Evolutionary conservation across 2,329 filamentous ascomycete species (phyloP).

Genomic region (Epichloe glyceriae): DNA sequence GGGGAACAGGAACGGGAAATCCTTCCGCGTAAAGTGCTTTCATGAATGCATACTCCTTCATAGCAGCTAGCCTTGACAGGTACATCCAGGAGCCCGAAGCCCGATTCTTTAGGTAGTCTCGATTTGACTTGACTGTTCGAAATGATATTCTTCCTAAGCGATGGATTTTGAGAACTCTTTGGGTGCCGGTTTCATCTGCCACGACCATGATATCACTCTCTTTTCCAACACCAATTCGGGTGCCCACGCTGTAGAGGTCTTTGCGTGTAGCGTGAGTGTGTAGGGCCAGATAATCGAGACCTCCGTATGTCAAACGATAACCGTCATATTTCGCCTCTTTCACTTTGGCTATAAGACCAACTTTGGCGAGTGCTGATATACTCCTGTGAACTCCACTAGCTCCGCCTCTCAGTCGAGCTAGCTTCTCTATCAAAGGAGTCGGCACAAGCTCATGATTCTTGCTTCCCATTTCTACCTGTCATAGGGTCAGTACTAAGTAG

Average conservation of each 20-base stretch:
- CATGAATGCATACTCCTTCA: slow-evolving; percentile 95
- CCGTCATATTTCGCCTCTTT: slow-evolving; percentile 97
- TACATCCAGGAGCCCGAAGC: slow-evolving; percentile 92
- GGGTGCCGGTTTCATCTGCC: slow-evolving; percentile 62
- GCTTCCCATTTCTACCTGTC: slow-evolving; percentile 79
- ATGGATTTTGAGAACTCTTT: slow-evolving; percentile 89
- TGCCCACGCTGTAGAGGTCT: slow-evolving; percentile 81
- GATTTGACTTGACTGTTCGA: slow-evolving; percentile 87
- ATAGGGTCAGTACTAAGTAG: background rate
- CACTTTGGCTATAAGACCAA: slow-evolving; percentile 77
- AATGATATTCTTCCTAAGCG: slow-evolving; percentile 92
- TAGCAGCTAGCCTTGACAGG: slow-evolving; percentile 78
- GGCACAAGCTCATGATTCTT: slow-evolving; percentile 97
- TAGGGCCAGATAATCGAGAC: slow-evolving; percentile 92
- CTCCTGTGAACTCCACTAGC: slow-evolving; percentile 68
- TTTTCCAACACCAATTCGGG: slow-evolving; percentile 90
- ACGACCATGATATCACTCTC: slow-evolving; percentile 96
- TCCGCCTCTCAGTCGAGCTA: slow-evolving; percentile 68
- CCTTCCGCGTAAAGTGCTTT: slow-evolving; percentile 68
- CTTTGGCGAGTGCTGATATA: slow-evolving; percentile 86
- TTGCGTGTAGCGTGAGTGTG: slow-evolving; percentile 74
- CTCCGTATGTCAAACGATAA: slow-evolving; percentile 91
- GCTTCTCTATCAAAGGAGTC: slow-evolving; percentile 72
- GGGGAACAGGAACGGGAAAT: slow-evolving; percentile 78
- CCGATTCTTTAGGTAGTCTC: slow-evolving; percentile 82